Percentiles rank a stretch among this genome's conserved stretches.
These are phyloP conservation scores for Ophiostoma sp. DNA, from an alignment of 2,329 filamentous ascomycete species.

Conservation along the genomic window DNA sequence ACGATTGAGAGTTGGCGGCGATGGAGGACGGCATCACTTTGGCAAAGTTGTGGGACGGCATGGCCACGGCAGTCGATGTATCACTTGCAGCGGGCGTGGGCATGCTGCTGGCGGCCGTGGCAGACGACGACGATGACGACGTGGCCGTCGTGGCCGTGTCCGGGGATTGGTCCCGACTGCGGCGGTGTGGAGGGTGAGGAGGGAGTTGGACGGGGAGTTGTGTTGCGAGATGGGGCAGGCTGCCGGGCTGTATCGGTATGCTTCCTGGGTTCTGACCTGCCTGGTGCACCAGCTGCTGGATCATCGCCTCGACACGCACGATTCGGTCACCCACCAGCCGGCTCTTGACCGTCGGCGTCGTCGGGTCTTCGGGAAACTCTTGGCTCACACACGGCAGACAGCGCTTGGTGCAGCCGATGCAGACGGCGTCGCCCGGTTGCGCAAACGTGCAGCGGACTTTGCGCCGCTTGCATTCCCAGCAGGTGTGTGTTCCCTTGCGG, in stretches of 20 bases:
- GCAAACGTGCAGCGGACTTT: constrained; percentile 53
- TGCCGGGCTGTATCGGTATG: background rate
- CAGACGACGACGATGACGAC: background rate
- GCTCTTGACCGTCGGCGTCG: constrained; percentile 23
- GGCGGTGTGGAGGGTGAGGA: background rate
- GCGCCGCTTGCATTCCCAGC: constrained; percentile 58
- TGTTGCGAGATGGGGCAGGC: background rate
- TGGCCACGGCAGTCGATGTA: background rate
- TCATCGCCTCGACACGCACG: constrained; percentile 26
- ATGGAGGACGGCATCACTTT: background rate
- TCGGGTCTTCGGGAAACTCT: constrained; percentile 42
- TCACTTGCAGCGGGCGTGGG: background rate
- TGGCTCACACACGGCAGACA: constrained; percentile 48
- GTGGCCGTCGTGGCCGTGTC: background rate
- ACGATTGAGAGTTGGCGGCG: constrained; percentile 2
- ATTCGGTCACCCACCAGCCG: constrained; percentile 29
- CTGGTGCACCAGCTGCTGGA: constrained; percentile 24
- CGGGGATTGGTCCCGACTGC: background rate
- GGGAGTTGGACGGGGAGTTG: constrained; percentile 22
- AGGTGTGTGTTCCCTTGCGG: constrained; percentile 47
- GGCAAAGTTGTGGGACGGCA: background rate
- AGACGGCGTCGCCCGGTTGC: constrained; percentile 39
- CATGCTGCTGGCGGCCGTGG: constrained; percentile 3
- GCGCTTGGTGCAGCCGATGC: constrained; percentile 48
- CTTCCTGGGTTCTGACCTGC: constrained; percentile 12